Percentiles rank a stretch among this genome's conserved stretches.
phyloP scores from a whole-genome alignment of 345 rosid species.

The Toxicodendron radicans region DNA sequence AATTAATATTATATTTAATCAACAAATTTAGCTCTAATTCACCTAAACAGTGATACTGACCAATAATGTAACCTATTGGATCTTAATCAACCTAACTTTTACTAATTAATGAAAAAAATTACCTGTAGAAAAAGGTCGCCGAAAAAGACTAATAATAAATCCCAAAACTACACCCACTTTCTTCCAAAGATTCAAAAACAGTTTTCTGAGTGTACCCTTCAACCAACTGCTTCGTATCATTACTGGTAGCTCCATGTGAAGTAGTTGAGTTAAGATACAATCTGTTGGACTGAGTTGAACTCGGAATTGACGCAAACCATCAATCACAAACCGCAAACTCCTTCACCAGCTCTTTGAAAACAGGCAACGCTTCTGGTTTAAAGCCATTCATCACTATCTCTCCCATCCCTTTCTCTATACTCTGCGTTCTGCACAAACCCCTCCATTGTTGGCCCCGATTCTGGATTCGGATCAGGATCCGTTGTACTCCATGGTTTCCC shows the following conservation, averaged over 20 bases:
- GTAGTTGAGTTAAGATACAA: too few species aligned
- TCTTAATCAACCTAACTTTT: too few species aligned
- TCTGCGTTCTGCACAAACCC: too few species aligned
- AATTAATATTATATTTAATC: too few species aligned
- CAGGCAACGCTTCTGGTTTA: slow-evolving; percentile 63
- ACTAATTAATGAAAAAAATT: too few species aligned
- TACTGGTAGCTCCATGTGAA: slow-evolving; percentile 57
- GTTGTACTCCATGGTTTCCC: too few species aligned
- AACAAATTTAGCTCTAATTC: neutral
- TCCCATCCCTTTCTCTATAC: too few species aligned
- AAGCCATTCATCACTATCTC: slow-evolving; percentile 78
- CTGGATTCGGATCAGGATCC: too few species aligned
- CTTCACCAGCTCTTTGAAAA: slow-evolving; percentile 50
- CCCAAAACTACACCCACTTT: slow-evolving; percentile 68
- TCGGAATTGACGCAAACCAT: too few species aligned
- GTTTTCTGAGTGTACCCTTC: slow-evolving; percentile 74
- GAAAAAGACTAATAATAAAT: slow-evolving; percentile 62
- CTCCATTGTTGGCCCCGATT: too few species aligned
- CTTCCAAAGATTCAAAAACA: slow-evolving; percentile 59
- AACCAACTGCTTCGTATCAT: slow-evolving; percentile 44
- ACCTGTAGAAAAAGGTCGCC: slow-evolving; percentile 60
- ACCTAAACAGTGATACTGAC: neutral
- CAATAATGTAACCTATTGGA: neutral
- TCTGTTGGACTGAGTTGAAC: too few species aligned
- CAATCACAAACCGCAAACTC: slow-evolving; percentile 77